Evolutionary conservation across 2,329 filamentous ascomycete genomes (phyloP), one percentile per base, ranked within the genome.

Genomic region (Coniochaeta pulveracea): DNA sequence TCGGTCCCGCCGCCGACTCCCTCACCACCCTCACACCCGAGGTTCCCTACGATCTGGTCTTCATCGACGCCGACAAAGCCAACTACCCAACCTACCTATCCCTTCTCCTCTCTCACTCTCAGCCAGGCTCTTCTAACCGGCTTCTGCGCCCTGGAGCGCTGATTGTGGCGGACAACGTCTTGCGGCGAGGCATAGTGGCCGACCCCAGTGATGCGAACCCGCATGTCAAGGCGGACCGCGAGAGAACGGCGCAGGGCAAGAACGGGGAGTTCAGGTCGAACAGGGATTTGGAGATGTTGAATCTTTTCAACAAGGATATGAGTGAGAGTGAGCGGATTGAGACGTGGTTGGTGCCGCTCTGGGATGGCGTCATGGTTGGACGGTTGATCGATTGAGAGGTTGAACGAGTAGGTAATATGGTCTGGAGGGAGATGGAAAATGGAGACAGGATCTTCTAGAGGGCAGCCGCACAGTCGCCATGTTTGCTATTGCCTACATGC

Each of bases 151-250:
- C 56, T 7, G 65, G 62, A 6, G 68, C 65, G 0, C 50, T 72
- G 36, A 64, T 74, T 38, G 51, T 72, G 10, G 67, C 64, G 1
- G 70, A 74, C 46, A 74, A 74, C 36, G 58, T 67, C 26, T 55
- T 75, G 17, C 61, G 62, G 3, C 50, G 54, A 6, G 68, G 60
- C 6, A 50, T 68, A 10, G 62, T 72, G 4, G 66, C 62, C 24
- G 56, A 64, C 21, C 27, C 37, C 7, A 49, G 46, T 15, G 29
- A 40, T 4, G 40, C 42, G 5, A 60, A 60, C 36, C 57, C 56
- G 28, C 28, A 31, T 14, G 28, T 19, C 19, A 11, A 29, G 3
- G 16, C 16, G 36, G 35, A 43, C 33, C 22, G 21, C n/a, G 11
- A 26, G 10, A 34, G 41, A 7, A 33, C 34, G 12, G 19, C 37